A percentile compares a stretch with the other conserved stretches of the same genome.
phyloP scores from a whole-genome alignment of 768 basidiomycete species.

The Lactifluus subvellereus region DNA sequence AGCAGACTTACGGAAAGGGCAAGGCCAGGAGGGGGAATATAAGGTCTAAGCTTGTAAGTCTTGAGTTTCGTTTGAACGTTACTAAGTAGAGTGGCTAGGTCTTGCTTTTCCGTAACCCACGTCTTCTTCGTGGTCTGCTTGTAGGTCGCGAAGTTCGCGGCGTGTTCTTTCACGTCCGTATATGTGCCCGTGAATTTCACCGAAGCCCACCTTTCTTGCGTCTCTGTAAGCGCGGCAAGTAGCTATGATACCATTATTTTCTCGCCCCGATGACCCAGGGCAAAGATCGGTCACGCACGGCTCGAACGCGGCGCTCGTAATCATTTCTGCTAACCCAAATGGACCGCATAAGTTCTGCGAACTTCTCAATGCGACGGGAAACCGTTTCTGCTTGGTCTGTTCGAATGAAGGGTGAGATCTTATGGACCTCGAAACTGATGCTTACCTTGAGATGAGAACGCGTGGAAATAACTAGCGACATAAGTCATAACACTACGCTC shows the following conservation, averaged over 20 bases:
- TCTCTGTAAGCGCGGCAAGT: slow-evolving; percentile 57
- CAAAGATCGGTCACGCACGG: slow-evolving; percentile 39
- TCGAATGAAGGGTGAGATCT: neutral
- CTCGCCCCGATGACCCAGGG: neutral
- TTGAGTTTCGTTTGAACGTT: slow-evolving; percentile 91
- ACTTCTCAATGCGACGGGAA: slow-evolving; percentile 89
- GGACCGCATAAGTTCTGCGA: slow-evolving; percentile 91
- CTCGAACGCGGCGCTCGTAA: slow-evolving; percentile 80
- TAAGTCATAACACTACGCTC: slow-evolving; percentile 98
- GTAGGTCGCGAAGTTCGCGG: slow-evolving; percentile 66
- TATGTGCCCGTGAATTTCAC: slow-evolving; percentile 69
- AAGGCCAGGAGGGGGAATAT: slow-evolving; percentile 70
- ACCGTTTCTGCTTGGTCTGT: slow-evolving; percentile 94
- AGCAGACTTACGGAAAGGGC: slow-evolving; percentile 44
- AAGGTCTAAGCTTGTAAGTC: slow-evolving; percentile 84
- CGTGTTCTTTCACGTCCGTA: slow-evolving; percentile 71
- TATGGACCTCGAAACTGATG: slow-evolving; percentile 4
- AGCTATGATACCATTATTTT: slow-evolving; percentile 38
- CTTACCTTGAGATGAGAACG: slow-evolving; percentile 94
- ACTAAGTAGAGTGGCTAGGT: slow-evolving; percentile 79
- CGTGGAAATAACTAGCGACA: slow-evolving; percentile 95
- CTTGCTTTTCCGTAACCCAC: slow-evolving; percentile 89
- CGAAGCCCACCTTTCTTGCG: slow-evolving; percentile 65
- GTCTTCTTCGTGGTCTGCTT: slow-evolving; percentile 80
- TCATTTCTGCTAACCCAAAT: slow-evolving; percentile 86